Conservation (phyloP, 441 rosid genomes). For the Syzygium syzygioides region DNA sequence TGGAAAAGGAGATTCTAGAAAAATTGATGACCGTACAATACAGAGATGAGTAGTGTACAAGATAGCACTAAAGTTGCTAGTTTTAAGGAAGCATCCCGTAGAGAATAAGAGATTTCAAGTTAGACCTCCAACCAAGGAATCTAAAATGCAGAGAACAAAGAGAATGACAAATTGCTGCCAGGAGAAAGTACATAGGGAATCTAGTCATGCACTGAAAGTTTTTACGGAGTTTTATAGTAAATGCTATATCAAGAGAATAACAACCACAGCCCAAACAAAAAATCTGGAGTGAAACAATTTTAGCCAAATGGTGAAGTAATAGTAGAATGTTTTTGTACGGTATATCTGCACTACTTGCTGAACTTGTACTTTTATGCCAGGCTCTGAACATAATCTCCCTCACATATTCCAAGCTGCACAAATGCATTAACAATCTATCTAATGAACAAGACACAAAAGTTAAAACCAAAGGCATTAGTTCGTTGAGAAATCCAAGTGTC, state of each 20-base stretch:
- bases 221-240: neutral
- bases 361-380: neutral
- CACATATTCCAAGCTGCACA: neutral
- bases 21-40: too few species aligned
- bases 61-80: neutral
- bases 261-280: neutral
- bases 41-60: too few species aligned
- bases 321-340: neutral
- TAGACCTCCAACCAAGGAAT: neutral
- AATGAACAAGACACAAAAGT: neutral
- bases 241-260: neutral
- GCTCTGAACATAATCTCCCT: neutral
- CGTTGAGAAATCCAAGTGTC: neutral
- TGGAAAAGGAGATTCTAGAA: too few species aligned
- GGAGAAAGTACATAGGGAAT: neutral
- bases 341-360: neutral
- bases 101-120: neutral
- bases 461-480: neutral
- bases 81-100: neutral
- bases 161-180: neutral
- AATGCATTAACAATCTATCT: neutral
- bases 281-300: neutral
- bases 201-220: neutral
- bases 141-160: neutral
- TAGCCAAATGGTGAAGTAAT: neutral